Evolutionary conservation across 176 grass and related monocot genomes (phyloP).

Genomic region (Ampelocalamus luodianensis): DNA sequence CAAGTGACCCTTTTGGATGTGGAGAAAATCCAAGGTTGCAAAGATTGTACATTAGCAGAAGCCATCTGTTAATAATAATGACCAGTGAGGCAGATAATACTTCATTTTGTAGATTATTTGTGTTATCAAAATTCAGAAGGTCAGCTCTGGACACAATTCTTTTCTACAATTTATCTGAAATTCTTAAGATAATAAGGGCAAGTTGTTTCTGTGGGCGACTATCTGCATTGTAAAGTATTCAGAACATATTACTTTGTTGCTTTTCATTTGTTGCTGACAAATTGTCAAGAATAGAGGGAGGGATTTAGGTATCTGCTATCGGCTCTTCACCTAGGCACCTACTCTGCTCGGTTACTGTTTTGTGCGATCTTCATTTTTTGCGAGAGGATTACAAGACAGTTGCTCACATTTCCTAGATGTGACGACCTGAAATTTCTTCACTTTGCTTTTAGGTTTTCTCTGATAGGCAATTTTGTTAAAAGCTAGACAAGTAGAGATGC

Average conservation of each 20-base stretch:
- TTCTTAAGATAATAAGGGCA: not conserved
- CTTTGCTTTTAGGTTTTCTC: not conserved
- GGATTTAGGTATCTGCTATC: not conserved
- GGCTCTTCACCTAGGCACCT: not conserved
- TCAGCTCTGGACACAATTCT: not conserved
- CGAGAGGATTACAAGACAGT: slow-evolving; percentile 5
- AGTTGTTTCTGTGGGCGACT: slow-evolving; percentile 7
- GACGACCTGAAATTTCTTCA: not conserved
- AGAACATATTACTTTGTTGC: not conserved
- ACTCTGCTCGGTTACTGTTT: not conserved
- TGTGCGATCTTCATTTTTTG: slow-evolving; percentile 33
- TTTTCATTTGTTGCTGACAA: not conserved
- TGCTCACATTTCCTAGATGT: slow-evolving; percentile 1
- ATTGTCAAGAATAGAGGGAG: not conserved
- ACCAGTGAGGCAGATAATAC: not conserved
- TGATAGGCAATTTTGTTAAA: slow-evolving; percentile 32
- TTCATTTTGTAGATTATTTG: not conserved
- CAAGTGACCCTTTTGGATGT: slow-evolving; percentile 20
- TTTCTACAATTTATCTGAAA: not conserved
- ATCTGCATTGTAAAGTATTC: not conserved
- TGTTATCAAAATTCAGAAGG: not conserved
- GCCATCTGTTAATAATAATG: not conserved
- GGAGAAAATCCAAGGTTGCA: not conserved
- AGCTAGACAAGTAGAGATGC: slow-evolving; percentile 17
- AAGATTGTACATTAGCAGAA: slow-evolving; percentile 23